Evolutionary conservation across 345 rosid genomes (phyloP), one percentile per base, ranked within the genome.

Genomic region (Eucalyptus marginata): DNA sequence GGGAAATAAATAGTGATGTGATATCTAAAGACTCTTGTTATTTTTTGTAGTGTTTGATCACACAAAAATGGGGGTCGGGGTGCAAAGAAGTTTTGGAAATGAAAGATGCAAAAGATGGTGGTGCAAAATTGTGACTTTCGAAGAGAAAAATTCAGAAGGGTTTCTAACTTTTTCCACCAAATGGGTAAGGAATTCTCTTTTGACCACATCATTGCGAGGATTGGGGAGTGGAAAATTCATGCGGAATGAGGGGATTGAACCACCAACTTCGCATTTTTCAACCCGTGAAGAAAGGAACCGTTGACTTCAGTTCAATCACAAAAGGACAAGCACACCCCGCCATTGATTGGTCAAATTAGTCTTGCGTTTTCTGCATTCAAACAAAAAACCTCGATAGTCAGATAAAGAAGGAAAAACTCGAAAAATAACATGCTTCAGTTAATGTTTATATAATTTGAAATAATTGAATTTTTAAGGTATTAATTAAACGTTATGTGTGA

Each of bases 361-460:
- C 18, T 50, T 7, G 3, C 3, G 52, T 50, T 50, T 15, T 50
- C 7, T 2, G 1, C 1, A 0, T 50, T 50, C 3, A 5, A 7
- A 50, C 52, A 50, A 5, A 50, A 50, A 50, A 15, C 52, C 52
- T 2, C 52, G 1, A 15, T 7, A 50, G 52, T 50, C 0, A 50
- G 6, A 3, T 7, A 50, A 50, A 50, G 52, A 50, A 50, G 15
- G 17, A 50, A 18, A 50, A 16, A 51, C 18, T 51, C 20, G 3
- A 51, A 51, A 51, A 51, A 51, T 51, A 1, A 16, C 54, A 51
- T 51, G 54, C 59, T 58, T 5, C 25, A 20, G 3, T 7, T 54
- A 20, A 58, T 58, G 14, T 25, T 58, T 25, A 58, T 58, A 10
- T 58, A 12, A 25, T 58, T 29, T 25, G 4, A 58, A 25, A 58